phyloP scores from a whole-genome alignment of 1,284 basidiomycete species.

The Melampsora larici-populina region DNA sequence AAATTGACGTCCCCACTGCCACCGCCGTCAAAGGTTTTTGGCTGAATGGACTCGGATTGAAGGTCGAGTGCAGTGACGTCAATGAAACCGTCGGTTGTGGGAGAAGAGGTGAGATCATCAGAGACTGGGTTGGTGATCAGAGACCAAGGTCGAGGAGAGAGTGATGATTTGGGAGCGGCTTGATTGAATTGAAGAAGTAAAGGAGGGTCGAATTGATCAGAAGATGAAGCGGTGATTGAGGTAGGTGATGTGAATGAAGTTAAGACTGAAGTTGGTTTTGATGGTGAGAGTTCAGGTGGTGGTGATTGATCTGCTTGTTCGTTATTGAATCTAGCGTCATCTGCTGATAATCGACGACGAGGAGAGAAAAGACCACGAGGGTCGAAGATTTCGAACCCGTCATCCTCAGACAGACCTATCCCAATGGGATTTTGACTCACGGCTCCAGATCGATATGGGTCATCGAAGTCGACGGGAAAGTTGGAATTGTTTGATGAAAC shows the following conservation, averaged over 20 bases:
- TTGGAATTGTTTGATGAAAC: neutral
- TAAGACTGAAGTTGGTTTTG: slow-evolving; percentile 3
- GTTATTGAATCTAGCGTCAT: slow-evolving; percentile 1
- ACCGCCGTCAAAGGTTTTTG: neutral
- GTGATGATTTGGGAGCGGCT: neutral
- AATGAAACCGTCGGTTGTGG: neutral
- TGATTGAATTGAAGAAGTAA: neutral
- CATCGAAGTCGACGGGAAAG: neutral
- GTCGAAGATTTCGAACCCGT: slow-evolving; percentile 35
- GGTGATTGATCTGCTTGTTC: neutral
- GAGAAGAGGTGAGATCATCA: neutral
- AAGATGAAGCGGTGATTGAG: neutral
- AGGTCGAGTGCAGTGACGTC: neutral
- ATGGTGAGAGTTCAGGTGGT: neutral
- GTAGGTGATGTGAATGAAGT: neutral
- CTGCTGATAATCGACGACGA: neutral
- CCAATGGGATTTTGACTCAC: slow-evolving; percentile 8
- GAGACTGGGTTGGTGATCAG: neutral
- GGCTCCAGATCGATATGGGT: slow-evolving; percentile 8
- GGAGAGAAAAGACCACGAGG: slow-evolving; percentile 39
- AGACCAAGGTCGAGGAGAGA: neutral
- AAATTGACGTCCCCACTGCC: slow-evolving; percentile 5
- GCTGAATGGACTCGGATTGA: neutral
- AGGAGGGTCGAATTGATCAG: slow-evolving; percentile 3
- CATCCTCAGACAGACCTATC: slow-evolving; percentile 20